A percentile compares a stretch with the other conserved stretches of the same genome.
Conservation (phyloP, 164 flowering plant species). For the Magnolia officinalis region DNA sequence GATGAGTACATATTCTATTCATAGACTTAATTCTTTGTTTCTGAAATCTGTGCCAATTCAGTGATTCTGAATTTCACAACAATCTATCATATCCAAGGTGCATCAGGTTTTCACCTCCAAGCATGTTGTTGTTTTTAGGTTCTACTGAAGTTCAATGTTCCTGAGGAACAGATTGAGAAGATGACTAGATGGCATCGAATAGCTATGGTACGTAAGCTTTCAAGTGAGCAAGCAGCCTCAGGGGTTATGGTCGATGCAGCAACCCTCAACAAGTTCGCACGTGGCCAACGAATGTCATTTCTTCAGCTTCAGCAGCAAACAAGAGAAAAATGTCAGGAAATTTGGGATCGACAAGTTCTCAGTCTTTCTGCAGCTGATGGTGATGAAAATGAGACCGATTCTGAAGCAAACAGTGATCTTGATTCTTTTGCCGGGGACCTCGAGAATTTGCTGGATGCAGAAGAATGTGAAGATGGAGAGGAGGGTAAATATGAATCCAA, state of each 20-base stretch:
- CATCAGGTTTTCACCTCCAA: not conserved
- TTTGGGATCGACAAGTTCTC: slow-evolving; percentile 90
- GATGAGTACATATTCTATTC: no score
- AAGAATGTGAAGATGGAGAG: slow-evolving; percentile 79
- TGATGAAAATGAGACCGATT: slow-evolving; percentile 84
- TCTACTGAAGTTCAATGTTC: slow-evolving; percentile 84
- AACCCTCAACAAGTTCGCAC: slow-evolving; percentile 83
- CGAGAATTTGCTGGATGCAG: slow-evolving; percentile 96
- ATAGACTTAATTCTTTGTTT: no score
- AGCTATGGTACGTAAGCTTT: slow-evolving; percentile 93
- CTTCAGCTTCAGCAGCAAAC: slow-evolving; percentile 98
- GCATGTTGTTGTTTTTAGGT: slow-evolving; percentile 41
- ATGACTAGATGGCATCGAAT: slow-evolving; percentile 98
- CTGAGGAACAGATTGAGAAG: slow-evolving; percentile 86
- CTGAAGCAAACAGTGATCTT: slow-evolving; percentile 91
- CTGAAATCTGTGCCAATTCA: not conserved
- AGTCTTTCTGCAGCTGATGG: slow-evolving; percentile 73
- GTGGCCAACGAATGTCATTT: slow-evolving; percentile 98
- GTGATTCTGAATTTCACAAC: not conserved
- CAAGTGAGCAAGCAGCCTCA: slow-evolving; percentile 96
- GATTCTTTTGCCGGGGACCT: slow-evolving; percentile 99
- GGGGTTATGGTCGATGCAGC: slow-evolving; percentile 91
- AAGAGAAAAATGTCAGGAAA: slow-evolving; percentile 95
- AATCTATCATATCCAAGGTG: not conserved
- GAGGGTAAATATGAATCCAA: slow-evolving; percentile 50